Base-by-base conservation (phyloP, 306 rosid species). In the Hylodesmum podocarpum region DNA sequence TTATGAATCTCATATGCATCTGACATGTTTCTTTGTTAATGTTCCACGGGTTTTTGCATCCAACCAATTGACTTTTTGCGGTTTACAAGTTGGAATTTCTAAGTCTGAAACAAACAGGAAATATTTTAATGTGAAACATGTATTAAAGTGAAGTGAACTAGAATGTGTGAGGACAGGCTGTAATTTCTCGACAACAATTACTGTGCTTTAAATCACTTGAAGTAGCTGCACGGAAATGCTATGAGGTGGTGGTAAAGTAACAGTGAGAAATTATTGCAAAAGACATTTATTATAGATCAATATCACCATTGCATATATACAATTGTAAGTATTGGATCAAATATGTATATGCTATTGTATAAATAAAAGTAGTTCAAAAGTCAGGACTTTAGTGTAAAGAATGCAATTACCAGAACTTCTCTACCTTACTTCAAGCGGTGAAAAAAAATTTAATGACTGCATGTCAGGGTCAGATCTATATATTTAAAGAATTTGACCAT, bases 111-210 rank as follows among this genome's bases (percentile, higher is more conserved):
- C 79, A 40, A 55, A 28, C 31, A 59, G 7, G 31, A 71, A 33
- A 28, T 37, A 46, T 15, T 33, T 71, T 40, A 79, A 61, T 71
- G 61, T 31, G 24, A 15, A 41, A 18, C 55, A 64, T 18, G n/a
- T n/a, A 37, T 34, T 34, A 19, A 73, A 59, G 18, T 18, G 16
- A 43, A 5, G 10, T 27, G 14, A 59, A 43, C 55, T 59, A 74
- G 59, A 74, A 74, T 63, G 51, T 63, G 61, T 74, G 50, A 44
- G 41, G 78, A 72, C 79, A 80, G 58, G 74, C 74, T 72, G 83
- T 79, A 63, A 74, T 80, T 72, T 76, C 27, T 76, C 74, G 25
- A 5, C 18, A 44, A 55, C 80, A 66, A 57, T 66, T 58, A 76
- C 63, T 66, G 24, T 39, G 36, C 74, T 63, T 64, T 36, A 65